Percentiles rank a stretch among this genome's conserved stretches.
These are phyloP conservation scores for Cokeromyces recurvatus DNA, from an alignment of 371 early-diverging fungal species.

Conservation along the genomic window DNA sequence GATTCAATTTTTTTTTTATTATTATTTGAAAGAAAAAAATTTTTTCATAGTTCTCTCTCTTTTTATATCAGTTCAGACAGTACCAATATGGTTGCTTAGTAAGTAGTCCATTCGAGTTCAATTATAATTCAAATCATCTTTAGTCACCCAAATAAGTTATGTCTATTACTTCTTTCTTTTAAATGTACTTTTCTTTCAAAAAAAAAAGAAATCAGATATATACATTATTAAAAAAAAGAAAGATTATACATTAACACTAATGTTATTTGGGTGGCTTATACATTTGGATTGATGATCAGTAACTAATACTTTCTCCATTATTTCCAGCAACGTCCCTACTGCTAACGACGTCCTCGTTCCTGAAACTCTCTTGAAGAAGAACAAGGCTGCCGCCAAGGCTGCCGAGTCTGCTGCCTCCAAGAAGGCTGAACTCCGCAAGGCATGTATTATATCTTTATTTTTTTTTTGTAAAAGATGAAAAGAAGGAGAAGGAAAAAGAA, in stretches of 20 bases:
- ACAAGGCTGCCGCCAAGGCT: constrained; percentile 84
- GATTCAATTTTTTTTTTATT: too few relatives aligned
- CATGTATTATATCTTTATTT: constrained; percentile 23
- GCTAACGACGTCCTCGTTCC: constrained; percentile 76
- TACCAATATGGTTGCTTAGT: constrained; percentile 34
- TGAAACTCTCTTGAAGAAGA: constrained; percentile 97
- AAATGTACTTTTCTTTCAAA: neutral
- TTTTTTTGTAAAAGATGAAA: neutral
- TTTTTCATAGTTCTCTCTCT: constrained; percentile 26
- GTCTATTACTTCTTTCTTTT: neutral
- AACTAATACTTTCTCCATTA: neutral
- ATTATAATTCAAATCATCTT: too few relatives aligned
- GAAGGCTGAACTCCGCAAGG: constrained; percentile 61
- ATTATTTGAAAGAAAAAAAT: too few relatives aligned
- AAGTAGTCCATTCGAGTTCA: constrained; percentile 53
- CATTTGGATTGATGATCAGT: neutral
- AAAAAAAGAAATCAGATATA: neutral
- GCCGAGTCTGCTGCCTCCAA: constrained; percentile 68
- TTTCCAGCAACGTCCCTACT: constrained; percentile 57
- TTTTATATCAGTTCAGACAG: constrained; percentile 29
- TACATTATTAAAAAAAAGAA: too few relatives aligned
- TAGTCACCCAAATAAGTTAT: constrained; percentile 98
- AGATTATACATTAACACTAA: too few relatives aligned
- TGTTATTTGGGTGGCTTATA: constrained; percentile 11
- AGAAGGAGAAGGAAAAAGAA: neutral